Conservation (phyloP, 176 grass and related monocot genomes). For the Carex myosuroides region DNA sequence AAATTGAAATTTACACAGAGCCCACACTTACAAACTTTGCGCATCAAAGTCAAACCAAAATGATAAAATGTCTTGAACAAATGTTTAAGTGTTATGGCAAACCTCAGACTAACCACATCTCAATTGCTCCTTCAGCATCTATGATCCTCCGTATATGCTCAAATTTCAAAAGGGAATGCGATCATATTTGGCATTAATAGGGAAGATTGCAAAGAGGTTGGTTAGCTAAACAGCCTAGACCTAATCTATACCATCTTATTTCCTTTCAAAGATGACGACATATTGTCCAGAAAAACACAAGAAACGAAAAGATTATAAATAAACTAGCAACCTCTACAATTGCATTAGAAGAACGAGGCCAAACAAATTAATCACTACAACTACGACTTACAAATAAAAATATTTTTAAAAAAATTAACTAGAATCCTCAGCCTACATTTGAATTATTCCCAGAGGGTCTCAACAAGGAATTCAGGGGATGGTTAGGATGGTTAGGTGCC, state of each 20-base stretch:
- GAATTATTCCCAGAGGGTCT: conserved; percentile 66
- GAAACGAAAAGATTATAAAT: neutral
- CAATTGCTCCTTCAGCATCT: neutral
- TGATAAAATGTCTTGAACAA: neutral
- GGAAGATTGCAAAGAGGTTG: neutral
- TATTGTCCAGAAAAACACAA: conserved; percentile 11
- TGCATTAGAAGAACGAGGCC: conserved; percentile 24
- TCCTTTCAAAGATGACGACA: neutral
- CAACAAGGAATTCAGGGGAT: conserved; percentile 36
- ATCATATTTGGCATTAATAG: neutral
- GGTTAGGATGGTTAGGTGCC: conserved; percentile 40
- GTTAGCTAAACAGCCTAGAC: neutral
- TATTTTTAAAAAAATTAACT: conserved; percentile 5
- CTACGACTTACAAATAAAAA: conserved; percentile 23
- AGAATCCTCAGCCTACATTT: conserved; percentile 42
- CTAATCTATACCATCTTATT: neutral
- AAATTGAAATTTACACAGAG: no score
- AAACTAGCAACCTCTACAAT: conserved; percentile 28
- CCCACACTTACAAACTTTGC: no score
- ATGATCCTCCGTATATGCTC: neutral
- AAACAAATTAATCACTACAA: conserved; percentile 23
- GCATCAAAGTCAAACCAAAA: neutral
- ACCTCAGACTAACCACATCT: neutral
- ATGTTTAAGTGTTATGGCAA: neutral
- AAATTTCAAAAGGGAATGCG: neutral